Percentiles rank a stretch among this genome's conserved stretches.
These are phyloP conservation scores for Bolboschoenus planiculmis DNA, from an alignment of 176 grass and related monocot genomes.

Conservation along the genomic window DNA sequence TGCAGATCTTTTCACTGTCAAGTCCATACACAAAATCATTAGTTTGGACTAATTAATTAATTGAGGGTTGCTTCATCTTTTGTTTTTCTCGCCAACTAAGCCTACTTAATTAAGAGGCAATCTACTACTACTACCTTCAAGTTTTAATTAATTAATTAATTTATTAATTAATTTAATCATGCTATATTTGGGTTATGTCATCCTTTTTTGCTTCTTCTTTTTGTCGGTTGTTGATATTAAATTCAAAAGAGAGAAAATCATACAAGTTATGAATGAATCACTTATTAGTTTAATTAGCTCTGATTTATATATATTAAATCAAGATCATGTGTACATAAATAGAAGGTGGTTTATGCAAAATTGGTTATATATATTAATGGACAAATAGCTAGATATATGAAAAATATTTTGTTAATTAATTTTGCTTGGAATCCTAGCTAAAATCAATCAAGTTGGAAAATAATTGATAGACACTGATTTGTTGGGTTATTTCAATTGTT, in stretches of 20 bases:
- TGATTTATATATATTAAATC: not conserved
- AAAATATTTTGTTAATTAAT: not conserved
- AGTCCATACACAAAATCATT: constrained; percentile 5
- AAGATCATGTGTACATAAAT: not conserved
- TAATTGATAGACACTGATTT: not conserved
- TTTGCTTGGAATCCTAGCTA: not conserved
- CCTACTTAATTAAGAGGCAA: not conserved
- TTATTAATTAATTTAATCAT: not conserved
- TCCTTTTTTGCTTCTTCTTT: not conserved
- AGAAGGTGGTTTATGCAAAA: not conserved
- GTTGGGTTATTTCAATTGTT: not conserved
- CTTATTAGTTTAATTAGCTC: not conserved
- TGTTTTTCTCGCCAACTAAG: constrained; percentile 1
- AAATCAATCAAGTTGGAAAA: not conserved
- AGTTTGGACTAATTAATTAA: not conserved
- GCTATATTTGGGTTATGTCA: no score
- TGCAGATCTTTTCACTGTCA: not conserved
- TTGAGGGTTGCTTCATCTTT: constrained; percentile 1
- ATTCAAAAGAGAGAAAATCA: not conserved
- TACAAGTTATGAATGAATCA: not conserved
- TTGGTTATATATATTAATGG: not conserved
- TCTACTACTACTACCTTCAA: not conserved
- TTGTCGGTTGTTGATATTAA: not conserved
- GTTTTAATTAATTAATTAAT: no score
- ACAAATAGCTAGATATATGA: not conserved